Evolutionary conservation across 2,329 filamentous ascomycete genomes (phyloP), one percentile per base, ranked within the genome.

Genomic region (Penicillium italicum): DNA sequence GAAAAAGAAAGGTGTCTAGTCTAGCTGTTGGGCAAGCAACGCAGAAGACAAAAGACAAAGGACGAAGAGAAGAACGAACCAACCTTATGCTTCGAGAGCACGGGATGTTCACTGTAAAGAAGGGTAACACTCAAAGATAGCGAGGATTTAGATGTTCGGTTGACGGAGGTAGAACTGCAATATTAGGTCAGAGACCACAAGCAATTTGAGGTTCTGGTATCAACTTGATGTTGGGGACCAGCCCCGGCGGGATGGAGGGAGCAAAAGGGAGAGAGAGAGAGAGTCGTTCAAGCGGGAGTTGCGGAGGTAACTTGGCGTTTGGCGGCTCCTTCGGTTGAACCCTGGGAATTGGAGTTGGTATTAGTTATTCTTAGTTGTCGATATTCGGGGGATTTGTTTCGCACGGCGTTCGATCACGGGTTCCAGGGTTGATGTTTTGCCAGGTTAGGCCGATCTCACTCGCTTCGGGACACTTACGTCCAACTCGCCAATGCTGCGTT

Each of bases 381-480:
- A 61, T 57, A 61, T 52, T 50, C 56, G 51, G 58, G 60, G 56
- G 55, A 40, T 34, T 43, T 30, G n/a, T 54, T 59, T 61, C 43
- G 57, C 47, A 41, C 48, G 49, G 49, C 50, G 58, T 54, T 48
- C 51, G 54, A 57, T 45, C 42, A 57, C 61, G 65, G 59, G 47
- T 60, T 67, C 61, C 61, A 65, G 55, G 54, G 56, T 60, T 56
- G 59, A 55, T 61, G 53, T 54, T 57, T 63, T 62, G 62, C 62
- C 57, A 58, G 58, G 56, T 62, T 57, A 63, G 53, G 55, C 62
- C 57, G 60, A 45, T 60, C 61, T 63, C 56, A 56, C 49, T 64
- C 56, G 62, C 53, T 68, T 66, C 57, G 55, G 47, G 62, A 60
- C 52, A 75, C 74, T 76, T 76, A 76, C 74, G 69, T 76, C 73